A percentile compares a stretch with the other conserved stretches of the same genome.
Evolutionary conservation across 257 asterid species (phyloP).

Genomic region (Solanum pimpinellifolium): DNA sequence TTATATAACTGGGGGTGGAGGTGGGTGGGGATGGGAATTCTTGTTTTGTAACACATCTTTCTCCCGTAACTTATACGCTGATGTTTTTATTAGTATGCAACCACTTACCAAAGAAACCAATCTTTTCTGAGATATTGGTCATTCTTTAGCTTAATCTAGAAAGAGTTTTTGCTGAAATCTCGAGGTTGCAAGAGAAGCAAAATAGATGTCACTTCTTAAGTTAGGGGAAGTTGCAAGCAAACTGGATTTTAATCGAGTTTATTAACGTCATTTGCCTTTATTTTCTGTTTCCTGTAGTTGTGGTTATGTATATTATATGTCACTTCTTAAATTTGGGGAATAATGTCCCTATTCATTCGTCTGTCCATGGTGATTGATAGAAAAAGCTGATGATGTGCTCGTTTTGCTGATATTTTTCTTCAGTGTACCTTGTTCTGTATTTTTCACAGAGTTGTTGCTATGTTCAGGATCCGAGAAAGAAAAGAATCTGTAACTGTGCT

Average conservation of each 20-base stretch:
- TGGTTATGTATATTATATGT: background rate
- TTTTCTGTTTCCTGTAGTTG: background rate
- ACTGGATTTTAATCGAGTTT: background rate
- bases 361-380: background rate
- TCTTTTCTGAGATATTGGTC: background rate
- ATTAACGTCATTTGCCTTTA: background rate
- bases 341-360: background rate
- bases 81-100: background rate
- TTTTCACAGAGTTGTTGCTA: background rate
- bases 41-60: background rate
- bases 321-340: background rate
- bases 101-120: background rate
- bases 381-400: background rate
- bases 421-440: background rate
- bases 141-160: background rate
- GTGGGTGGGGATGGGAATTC: background rate
- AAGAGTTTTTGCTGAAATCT: background rate
- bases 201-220: no score
- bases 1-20: background rate
- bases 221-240: no score
- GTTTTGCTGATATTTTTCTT: background rate
- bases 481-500: conserved; percentile 84
- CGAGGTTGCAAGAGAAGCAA: background rate
- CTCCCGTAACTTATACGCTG: background rate
- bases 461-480: conserved; percentile 79